These are phyloP conservation scores for Talaromyces wortmannii DNA, from an alignment of 495 filamentous ascomycete species.

Conservation along the genomic window DNA sequence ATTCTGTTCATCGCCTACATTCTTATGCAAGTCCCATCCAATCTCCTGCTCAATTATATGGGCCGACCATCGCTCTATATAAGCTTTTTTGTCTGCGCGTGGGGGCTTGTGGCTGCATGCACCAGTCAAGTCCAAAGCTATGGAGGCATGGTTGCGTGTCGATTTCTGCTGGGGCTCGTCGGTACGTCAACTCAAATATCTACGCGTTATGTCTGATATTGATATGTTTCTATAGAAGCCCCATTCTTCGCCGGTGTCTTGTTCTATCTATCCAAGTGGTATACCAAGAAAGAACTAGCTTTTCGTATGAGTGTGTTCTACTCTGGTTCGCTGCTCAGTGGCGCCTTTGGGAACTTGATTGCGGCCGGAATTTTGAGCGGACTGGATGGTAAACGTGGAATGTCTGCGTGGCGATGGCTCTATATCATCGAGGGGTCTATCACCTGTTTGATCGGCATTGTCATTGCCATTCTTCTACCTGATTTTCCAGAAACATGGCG, in stretches of 20 bases:
- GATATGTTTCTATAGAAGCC: conserved; percentile 12
- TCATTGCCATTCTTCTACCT: conserved; percentile 34
- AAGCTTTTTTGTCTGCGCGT: conserved; percentile 44
- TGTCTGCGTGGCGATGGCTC: conserved; percentile 45
- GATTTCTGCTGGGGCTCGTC: conserved; percentile 44
- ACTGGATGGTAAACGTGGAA: conserved; percentile 28
- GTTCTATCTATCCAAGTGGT: conserved; percentile 55
- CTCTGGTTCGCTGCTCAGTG: conserved; percentile 54
- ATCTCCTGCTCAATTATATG: conserved; percentile 52
- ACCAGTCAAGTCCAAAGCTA: conserved; percentile 47
- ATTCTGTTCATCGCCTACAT: conserved; percentile 51
- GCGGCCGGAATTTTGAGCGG: conserved; percentile 44
- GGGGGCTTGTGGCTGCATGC: conserved; percentile 44
- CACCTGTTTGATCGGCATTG: conserved; percentile 32
- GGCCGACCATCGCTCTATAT: conserved; percentile 40
- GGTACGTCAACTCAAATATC: conserved; percentile 3
- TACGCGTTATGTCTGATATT: too few species aligned
- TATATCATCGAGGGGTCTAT: conserved; percentile 43
- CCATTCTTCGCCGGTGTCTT: conserved; percentile 44
- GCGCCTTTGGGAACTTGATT: conserved; percentile 59
- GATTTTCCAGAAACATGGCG: conserved; percentile 45
- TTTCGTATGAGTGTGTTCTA: conserved; percentile 60
- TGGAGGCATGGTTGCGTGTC: conserved; percentile 46
- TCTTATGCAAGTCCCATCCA: conserved; percentile 51
- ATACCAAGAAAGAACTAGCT: conserved; percentile 50